A percentile compares a stretch with the other conserved stretches of the same genome.
Conservation (phyloP, 257 asterid genomes). For the Fraxinus anomala region DNA sequence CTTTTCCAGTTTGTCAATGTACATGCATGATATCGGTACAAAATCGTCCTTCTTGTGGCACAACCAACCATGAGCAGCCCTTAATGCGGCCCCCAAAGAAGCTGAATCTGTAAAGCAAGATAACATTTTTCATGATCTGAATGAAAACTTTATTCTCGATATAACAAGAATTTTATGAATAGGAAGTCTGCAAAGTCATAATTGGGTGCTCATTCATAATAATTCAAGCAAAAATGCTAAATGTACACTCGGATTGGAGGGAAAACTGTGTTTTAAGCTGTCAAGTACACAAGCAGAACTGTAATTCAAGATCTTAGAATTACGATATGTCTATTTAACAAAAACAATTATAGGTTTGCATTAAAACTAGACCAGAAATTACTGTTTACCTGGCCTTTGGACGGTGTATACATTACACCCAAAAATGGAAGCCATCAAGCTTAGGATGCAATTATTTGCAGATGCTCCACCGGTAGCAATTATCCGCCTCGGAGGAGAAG, state of each 20-base stretch:
- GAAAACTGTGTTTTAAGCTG: too few species aligned
- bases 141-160: neutral
- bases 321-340: neutral
- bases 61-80: conserved; percentile 89
- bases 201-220: neutral
- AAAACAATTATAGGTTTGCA: neutral
- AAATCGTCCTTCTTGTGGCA: conserved; percentile 52
- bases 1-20: conserved; percentile 56
- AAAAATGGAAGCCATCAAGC: conserved; percentile 57
- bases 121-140: neutral
- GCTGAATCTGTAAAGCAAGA: conserved; percentile 60
- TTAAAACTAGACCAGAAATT: neutral
- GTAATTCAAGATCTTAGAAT: neutral
- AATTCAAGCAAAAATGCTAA: too few species aligned
- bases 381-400: conserved; percentile 51
- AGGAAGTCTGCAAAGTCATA: neutral
- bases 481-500: conserved; percentile 67
- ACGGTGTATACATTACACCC: conserved; percentile 64
- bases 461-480: conserved; percentile 86
- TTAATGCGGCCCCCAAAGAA: conserved; percentile 76
- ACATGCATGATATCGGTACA: conserved; percentile 57
- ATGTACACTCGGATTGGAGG: too few species aligned
- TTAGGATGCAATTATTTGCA: conserved; percentile 52
- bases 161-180: neutral
- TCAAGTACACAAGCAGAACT: too few species aligned